phyloP scores from a whole-genome alignment of 495 filamentous ascomycete genomes.

The Staphylotrichum longicolle region DNA sequence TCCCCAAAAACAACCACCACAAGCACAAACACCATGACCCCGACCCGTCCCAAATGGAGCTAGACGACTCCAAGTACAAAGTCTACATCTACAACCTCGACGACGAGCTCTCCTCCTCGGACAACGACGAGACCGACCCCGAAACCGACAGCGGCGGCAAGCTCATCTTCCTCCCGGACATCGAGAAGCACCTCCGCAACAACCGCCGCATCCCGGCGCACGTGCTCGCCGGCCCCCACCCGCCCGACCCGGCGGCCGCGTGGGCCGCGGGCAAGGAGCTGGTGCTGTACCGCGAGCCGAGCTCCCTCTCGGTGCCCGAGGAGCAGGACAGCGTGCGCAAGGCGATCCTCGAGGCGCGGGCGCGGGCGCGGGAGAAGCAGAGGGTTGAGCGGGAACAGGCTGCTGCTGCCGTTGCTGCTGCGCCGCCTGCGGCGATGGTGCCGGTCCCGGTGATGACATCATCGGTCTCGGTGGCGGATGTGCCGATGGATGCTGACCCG shows the following conservation, averaged over 20 bases:
- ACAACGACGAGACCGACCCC: slow-evolving; percentile 41
- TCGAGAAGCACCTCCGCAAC: slow-evolving; percentile 66
- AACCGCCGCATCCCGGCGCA: slow-evolving; percentile 60
- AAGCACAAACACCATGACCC: slow-evolving; percentile 6
- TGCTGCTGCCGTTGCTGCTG: not conserved
- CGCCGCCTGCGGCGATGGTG: not conserved
- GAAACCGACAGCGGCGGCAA: slow-evolving; percentile 42
- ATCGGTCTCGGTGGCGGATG: not conserved
- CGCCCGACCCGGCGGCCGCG: slow-evolving; percentile 26
- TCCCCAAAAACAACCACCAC: slow-evolving; percentile 10
- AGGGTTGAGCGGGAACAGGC: slow-evolving; percentile 22
- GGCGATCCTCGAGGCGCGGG: slow-evolving; percentile 80
- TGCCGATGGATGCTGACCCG: slow-evolving; percentile 10
- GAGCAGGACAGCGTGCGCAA: slow-evolving; percentile 80
- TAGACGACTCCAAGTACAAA: slow-evolving; percentile 83
- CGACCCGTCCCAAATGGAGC: slow-evolving; percentile 65
- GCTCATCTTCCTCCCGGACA: slow-evolving; percentile 77
- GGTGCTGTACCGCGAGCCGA: slow-evolving; percentile 77
- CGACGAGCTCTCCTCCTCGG: slow-evolving; percentile 74
- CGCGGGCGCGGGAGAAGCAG: slow-evolving; percentile 56
- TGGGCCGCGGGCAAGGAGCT: slow-evolving; percentile 58
- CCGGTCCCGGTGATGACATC: not conserved
- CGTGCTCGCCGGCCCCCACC: slow-evolving; percentile 41
- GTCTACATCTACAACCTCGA: slow-evolving; percentile 91
- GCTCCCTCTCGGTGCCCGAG: slow-evolving; percentile 68